Evolutionary conservation across 257 asterid genomes (phyloP).

Genomic region (Lycium ferocissimum): DNA sequence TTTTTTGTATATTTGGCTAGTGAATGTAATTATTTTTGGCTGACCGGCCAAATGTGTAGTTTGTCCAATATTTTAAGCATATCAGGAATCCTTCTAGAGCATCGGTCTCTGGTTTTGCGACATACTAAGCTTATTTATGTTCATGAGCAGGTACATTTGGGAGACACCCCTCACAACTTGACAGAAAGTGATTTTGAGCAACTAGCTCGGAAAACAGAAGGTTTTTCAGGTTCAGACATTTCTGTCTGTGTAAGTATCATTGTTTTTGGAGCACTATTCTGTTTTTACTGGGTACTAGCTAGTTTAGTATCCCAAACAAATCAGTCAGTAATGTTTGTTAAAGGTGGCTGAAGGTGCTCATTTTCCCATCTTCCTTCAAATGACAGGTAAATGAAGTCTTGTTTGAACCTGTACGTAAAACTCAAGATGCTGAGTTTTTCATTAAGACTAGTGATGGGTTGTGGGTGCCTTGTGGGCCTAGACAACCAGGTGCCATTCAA

Average conservation of each 20-base stretch:
- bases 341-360: neutral
- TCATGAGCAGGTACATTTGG: conserved; percentile 71
- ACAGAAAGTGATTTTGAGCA: conserved; percentile 71
- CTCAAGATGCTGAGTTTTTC: conserved; percentile 46
- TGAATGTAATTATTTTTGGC: too few relatives aligned
- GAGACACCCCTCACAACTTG: conserved; percentile 80
- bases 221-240: conserved; percentile 83
- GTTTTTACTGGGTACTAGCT: neutral
- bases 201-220: conserved; percentile 71
- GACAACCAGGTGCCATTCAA: conserved; percentile 35
- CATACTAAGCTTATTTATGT: conserved; percentile 7
- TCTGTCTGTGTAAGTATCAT: conserved; percentile 72
- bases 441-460: conserved; percentile 32
- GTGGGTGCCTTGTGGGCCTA: conserved; percentile 47
- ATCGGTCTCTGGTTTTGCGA: neutral
- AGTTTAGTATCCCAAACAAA: neutral
- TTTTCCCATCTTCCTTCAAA: conserved; percentile 19
- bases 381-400: conserved; percentile 43
- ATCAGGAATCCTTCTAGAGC: neutral
- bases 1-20: too few relatives aligned
- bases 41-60: too few relatives aligned
- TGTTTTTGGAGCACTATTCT: neutral
- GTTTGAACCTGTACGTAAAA: conserved; percentile 47
- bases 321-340: neutral
- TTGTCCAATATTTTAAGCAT: neutral